Evolutionary conservation across 2,329 filamentous ascomycete species (phyloP).

Genomic region (Arthrobotrys sphaeroides): DNA sequence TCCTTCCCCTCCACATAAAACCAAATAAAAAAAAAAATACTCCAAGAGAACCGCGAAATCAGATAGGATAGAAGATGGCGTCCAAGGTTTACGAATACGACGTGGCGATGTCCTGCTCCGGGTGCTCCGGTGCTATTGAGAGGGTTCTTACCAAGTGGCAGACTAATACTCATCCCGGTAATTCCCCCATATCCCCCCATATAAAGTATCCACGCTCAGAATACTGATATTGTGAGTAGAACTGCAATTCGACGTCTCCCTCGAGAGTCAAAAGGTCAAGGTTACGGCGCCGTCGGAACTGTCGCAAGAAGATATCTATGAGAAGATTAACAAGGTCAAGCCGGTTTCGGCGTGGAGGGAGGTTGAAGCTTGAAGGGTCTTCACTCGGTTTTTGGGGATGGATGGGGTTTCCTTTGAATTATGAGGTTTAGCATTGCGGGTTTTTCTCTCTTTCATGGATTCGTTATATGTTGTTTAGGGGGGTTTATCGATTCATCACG

Average conservation of each 20-base stretch:
- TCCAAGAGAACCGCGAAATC: no score
- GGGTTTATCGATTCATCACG: no score
- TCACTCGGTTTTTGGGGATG: no score
- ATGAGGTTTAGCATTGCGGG: conserved; percentile 16
- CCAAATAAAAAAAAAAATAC: no score
- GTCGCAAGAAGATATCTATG: conserved; percentile 44
- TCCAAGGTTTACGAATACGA: conserved; percentile 94
- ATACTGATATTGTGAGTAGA: background rate
- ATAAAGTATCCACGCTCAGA: background rate
- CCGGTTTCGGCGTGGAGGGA: conserved; percentile 12
- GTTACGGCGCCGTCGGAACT: conserved; percentile 69
- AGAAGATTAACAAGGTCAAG: conserved; percentile 52
- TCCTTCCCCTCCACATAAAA: no score
- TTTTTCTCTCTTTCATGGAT: background rate
- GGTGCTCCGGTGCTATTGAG: conserved; percentile 94
- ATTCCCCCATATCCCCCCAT: conserved; percentile 57
- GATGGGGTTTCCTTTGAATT: background rate
- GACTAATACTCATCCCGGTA: conserved; percentile 71
- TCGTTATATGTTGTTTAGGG: background rate
- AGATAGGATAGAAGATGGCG: background rate
- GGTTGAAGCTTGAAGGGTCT: no score
- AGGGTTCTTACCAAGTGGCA: conserved; percentile 85
- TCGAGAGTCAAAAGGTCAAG: conserved; percentile 83
- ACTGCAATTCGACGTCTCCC: conserved; percentile 78
- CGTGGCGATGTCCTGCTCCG: conserved; percentile 91